Evolutionary conservation across 2,329 filamentous ascomycete species (phyloP).

Genomic region (Xylariaceae sp.): DNA sequence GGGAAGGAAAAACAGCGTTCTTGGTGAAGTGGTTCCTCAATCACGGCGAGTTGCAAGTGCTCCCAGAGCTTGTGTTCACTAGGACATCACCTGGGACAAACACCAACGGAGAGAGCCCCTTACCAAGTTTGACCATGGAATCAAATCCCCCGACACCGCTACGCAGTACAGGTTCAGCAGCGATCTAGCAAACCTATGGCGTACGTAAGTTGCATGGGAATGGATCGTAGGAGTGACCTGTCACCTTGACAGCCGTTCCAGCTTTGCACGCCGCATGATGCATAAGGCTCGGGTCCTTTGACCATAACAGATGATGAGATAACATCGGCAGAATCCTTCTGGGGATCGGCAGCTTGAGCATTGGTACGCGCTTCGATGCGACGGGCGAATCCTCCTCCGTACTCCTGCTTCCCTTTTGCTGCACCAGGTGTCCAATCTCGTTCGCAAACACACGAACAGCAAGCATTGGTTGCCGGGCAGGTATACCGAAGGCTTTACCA

Average conservation of each 20-base stretch:
- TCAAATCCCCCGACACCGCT: no score
- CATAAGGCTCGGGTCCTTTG: constrained; percentile 16
- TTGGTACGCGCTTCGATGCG: constrained; percentile 17
- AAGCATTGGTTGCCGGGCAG: constrained; percentile 3
- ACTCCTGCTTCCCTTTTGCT: no score
- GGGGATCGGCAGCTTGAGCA: constrained; percentile 15
- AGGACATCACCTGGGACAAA: no score
- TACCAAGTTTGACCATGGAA: no score
- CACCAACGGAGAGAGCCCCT: no score
- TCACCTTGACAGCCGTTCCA: constrained; percentile 13
- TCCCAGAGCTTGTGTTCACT: no score
- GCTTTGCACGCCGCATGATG: constrained; percentile 17
- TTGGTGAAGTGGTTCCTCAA: no score
- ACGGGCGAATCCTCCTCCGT: constrained; percentile 10
- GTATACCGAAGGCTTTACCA: constrained; percentile 13
- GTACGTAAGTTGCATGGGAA: constrained; percentile 16
- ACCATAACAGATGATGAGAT: no score
- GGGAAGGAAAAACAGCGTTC: no score
- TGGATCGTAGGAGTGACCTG: constrained; percentile 14
- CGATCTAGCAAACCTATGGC: constrained; percentile 19
- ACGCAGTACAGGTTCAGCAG: constrained; percentile 12
- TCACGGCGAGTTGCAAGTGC: no score
- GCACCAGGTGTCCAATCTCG: no score
- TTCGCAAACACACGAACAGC: no score
- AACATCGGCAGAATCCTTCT: constrained; percentile 14